Base-by-base conservation (phyloP, 1,139 yeast genomes). In the Suhomyces taliae region DNA sequence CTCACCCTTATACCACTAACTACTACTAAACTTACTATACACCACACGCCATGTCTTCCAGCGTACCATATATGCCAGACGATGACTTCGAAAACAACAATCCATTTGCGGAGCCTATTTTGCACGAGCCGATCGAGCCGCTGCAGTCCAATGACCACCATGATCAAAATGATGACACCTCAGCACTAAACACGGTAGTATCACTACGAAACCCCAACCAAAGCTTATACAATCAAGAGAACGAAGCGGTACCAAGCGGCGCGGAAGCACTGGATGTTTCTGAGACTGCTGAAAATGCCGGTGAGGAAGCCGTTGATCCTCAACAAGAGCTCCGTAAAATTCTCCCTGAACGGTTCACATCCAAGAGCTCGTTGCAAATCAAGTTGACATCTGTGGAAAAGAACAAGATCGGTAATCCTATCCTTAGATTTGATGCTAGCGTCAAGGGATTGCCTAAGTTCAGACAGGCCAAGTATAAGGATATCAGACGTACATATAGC, bases 401-500 rank as follows among this genome's bases (percentile, higher is more conserved):
- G 54, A 74, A 74, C 54, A 72, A 72, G 52, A 62, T 67, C 0
- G 76, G 70, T 0, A 75, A 76, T 49, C 81, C 80, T 2, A 73
- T 76, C n/a, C 57, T 76, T 43, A 64, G 67, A 45, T 72, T 76
- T 52, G 72, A 73, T 48, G 78, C 69, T n/a, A 41, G 53, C 5
- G 70, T 75, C 7, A 54, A 56, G 24, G 85, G 85, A 41, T 70
- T 91, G 38, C 93, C 95, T 7, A 79, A 85, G 42, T 93, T 83
- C 64, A 76, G 97, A 48, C 90, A 88, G 51, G 69, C 80, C 8
- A 65, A 69, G 6, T 91, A 87, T 63, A 82, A 84, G 49, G 93
- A 86, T 49, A 72, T 93, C 24, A 81, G 96, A 53, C 79, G 98
- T 48, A 86, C 97, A 0, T 88, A 81, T 59, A 78, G 78, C 50